Base-by-base conservation (phyloP, 2,329 filamentous ascomycete genomes). In the Colletotrichum viniferum region DNA sequence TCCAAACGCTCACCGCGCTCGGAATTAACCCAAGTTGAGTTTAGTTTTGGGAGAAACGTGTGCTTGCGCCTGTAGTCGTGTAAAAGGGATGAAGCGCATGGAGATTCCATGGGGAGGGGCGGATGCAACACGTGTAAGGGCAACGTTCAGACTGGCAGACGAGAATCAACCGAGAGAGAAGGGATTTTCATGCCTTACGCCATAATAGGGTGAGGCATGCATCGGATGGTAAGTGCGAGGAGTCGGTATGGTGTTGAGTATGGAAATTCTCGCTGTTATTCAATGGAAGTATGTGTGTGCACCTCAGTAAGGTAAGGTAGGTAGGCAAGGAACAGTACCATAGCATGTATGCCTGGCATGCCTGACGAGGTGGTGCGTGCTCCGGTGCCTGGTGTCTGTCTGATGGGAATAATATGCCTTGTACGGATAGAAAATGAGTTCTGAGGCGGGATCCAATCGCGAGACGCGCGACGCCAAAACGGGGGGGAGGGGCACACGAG, bases 401-500 rank as follows among this genome's bases (percentile, higher is more conserved):
- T 32, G 34, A 24, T 38, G 32, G n/a, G 14, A 24, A 30, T 26
- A 65, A 56, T 60, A 18, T 62, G 60, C 43, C 43, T 24, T 21
- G 28, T 62, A n/a, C n/a, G n/a, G n/a, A n/a, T n/a, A 30, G 58
- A 62, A 16, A 62, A 34, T 21, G 58, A 62, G 32, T 32, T 34
- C 30, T 62, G 58, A 62, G 58, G 58, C 58, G 71, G 18, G 43
- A 36, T 73, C 60, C 67, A 73, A 70, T 73, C 66, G 66, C 60
- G 34, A 65, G 66, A 18, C 48, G 67, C 36, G 71, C 61, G 55
- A 60, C 26, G 67, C 28, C 38, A 65, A 61, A 73, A 60, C 48
- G 67, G 66, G 67, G 34, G 56, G 43, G 66, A 30, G 71, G 48
- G 66, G n/a, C 71, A 73, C 71, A 64, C 66, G 65, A 62, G 56